Conservation (phyloP, 2,329 filamentous ascomycete species). For the Curvularia hawaiiensis region DNA sequence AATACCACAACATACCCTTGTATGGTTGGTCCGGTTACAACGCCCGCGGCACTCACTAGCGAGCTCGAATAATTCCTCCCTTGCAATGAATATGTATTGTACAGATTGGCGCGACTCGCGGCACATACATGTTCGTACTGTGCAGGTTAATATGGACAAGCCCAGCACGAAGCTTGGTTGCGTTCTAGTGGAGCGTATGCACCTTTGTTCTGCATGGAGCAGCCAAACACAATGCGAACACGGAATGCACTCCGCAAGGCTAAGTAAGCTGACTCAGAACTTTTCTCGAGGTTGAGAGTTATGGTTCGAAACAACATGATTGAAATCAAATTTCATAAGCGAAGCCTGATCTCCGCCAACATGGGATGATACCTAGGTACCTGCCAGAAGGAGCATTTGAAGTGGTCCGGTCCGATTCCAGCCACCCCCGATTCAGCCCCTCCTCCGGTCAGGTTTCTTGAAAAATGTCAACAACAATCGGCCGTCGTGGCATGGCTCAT, state of each 20-base stretch:
- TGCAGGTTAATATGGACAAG: background rate
- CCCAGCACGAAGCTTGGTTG: background rate
- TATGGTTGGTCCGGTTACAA: slow-evolving; percentile 2
- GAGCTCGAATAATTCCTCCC: background rate
- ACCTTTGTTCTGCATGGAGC: background rate
- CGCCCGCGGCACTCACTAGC: background rate
- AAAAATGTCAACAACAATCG: background rate
- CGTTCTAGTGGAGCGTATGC: background rate
- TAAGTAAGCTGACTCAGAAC: background rate
- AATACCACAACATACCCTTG: background rate
- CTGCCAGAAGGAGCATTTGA: background rate
- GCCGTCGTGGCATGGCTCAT: background rate
- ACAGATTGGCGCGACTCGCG: background rate
- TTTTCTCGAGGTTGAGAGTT: background rate
- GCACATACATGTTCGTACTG: background rate
- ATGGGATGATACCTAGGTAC: background rate
- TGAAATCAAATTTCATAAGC: background rate
- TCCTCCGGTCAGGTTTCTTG: background rate
- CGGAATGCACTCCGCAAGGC: background rate
- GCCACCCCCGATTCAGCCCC: background rate
- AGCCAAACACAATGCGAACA: background rate
- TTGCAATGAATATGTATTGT: background rate
- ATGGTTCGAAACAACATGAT: background rate
- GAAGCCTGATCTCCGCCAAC: slow-evolving; percentile 1
- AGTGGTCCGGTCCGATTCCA: background rate